A percentile compares a stretch with the other conserved stretches of the same genome.
Evolutionary conservation across 768 basidiomycete genomes (phyloP).

Genomic region (Tulasnella calospora): DNA sequence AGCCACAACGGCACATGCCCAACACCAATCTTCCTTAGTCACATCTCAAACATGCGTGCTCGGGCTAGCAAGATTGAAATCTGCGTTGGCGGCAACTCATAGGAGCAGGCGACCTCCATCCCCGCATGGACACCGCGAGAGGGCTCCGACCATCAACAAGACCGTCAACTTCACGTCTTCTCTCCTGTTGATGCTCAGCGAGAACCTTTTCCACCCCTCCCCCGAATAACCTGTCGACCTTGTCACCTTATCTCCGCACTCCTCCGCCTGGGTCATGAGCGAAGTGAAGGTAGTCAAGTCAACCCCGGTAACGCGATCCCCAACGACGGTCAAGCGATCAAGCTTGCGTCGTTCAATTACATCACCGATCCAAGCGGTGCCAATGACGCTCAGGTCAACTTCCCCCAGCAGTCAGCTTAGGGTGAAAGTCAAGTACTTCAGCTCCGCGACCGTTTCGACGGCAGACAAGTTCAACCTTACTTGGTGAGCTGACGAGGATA

Average conservation of each 20-base stretch:
- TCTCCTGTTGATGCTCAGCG: constrained; percentile 40
- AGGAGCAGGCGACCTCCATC: constrained; percentile 54
- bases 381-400: constrained; percentile 8
- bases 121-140: constrained; percentile 48
- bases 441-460: constrained; percentile 4
- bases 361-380: background rate
- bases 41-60: too few relatives aligned
- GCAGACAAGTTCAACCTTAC: constrained; percentile 23
- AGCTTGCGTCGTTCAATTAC: constrained; percentile 27
- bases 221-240: constrained; percentile 50
- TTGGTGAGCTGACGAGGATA: background rate
- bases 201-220: constrained; percentile 44
- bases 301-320: constrained; percentile 67
- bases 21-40: too few relatives aligned
- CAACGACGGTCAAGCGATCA: constrained; percentile 53
- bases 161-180: constrained; percentile 40
- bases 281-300: constrained; percentile 61
- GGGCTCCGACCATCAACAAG: constrained; percentile 42
- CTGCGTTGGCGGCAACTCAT: constrained; percentile 75
- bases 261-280: constrained; percentile 63
- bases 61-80: constrained; percentile 40
- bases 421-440: constrained; percentile 23
- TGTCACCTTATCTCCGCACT: constrained; percentile 67
- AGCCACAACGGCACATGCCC: too few relatives aligned
- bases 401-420: background rate